Base-by-base conservation (phyloP, 345 rosid genomes). In the Citrus inodora region DNA sequence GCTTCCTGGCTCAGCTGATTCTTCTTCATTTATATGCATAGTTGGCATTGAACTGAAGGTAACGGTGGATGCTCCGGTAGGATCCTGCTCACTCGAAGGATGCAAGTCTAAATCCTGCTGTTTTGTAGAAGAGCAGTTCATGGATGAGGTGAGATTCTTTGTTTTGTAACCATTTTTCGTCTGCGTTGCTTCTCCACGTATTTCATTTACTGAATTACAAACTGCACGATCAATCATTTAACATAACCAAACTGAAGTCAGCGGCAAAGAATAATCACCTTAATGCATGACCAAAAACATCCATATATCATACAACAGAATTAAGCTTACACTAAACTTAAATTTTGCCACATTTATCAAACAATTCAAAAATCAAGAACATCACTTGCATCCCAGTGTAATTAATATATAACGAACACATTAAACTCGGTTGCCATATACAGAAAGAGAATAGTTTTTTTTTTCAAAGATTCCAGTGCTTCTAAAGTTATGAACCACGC, bases 31-130 rank as follows among this genome's bases (percentile, higher is more conserved):
- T 30, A 86, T 62, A 77, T 70, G 90, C 93, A 90, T 79, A n/a
- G 87, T 68, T 17, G 94, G 96, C 97, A 92, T 82, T 38, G 98
- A 95, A 80, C 48, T 82, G 82, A 88, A 90, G 59, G 81, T 80
- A 38, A 83, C 76, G 76, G 84, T 67, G 2, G 87, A 87, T n/a
- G 88, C 87, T 62, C 76, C 74, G 48, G 82, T 27, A 3, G 42
- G 70, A 28, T 71, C 85, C 61, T 75, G 76, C 55, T 79, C 88
- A 55, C 11, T n/a, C 1, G 76, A 66, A 74, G 77, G 5, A 48
- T 73, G 70, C 67, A 38, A 67, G n/a, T 79, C 87, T 22, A 72
- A 71, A 53, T 78, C 89, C 48, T 76, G 73, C 58, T 78, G 90
- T 76, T 79, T 83, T 0, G 83, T 33, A 8, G 82, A 78, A 63